phyloP scores from a whole-genome alignment of 2,329 filamentous ascomycete species.

The Coniella vitis region DNA sequence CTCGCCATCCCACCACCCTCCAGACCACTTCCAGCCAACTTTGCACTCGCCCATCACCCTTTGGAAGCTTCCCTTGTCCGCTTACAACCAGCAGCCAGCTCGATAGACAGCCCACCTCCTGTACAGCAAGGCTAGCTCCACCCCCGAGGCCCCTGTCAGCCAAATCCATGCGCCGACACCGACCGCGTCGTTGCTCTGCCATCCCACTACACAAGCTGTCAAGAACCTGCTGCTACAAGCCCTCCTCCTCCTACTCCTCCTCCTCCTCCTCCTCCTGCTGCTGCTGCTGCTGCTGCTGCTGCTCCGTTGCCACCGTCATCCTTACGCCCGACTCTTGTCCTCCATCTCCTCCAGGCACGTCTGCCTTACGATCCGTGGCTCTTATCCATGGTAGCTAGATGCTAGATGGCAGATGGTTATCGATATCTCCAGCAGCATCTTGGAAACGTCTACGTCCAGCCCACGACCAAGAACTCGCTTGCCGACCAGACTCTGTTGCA shows the following conservation, averaged over 20 bases:
- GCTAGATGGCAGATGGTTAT: constrained; percentile 65
- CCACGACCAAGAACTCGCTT: constrained; percentile 39
- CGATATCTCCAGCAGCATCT: constrained; percentile 53
- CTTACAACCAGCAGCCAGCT: background rate
- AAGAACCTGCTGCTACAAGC: constrained; percentile 20
- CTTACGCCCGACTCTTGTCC: too few species aligned
- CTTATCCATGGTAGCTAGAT: constrained; percentile 44
- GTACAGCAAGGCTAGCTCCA: too few species aligned
- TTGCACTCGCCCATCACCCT: background rate
- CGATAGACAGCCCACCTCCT: background rate
- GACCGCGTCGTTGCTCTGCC: constrained; percentile 19
- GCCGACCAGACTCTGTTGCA: constrained; percentile 26
- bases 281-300: too few species aligned
- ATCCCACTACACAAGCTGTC: constrained; percentile 24
- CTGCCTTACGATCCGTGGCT: constrained; percentile 2
- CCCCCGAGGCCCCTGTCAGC: constrained; percentile 16
- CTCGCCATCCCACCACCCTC: background rate
- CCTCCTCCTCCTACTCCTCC: constrained; percentile 4
- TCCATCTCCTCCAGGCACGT: background rate
- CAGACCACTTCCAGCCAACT: constrained; percentile 6
- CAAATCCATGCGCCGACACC: constrained; percentile 26
- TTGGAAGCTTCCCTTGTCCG: too few species aligned
- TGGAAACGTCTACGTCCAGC: constrained; percentile 51
- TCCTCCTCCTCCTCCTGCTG: too few species aligned
- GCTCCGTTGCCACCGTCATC: too few species aligned